Base-by-base conservation (phyloP, 2,329 filamentous ascomycete genomes). In the Fusarium falciforme region DNA sequence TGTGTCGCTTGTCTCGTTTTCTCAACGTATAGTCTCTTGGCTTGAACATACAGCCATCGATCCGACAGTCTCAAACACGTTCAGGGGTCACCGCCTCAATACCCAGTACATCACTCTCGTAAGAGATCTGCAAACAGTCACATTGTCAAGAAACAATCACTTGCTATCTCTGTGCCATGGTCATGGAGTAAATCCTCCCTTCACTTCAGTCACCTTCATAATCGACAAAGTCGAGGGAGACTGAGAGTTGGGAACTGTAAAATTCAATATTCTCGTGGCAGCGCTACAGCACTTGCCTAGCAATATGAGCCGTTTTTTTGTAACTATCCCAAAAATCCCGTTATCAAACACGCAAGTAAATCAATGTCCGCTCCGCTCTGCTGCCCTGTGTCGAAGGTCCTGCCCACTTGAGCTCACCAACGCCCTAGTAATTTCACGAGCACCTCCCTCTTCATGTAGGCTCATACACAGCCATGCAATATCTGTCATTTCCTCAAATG, bases 351-450 rank as follows among this genome's bases (percentile, higher is more conserved):
- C 77, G 66, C 77, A 70, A 71, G 68, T 62, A 77, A 66, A 64
- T 20, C 67, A 73, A 29, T 70, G 61, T 66, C 67, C 73, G 77
- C 77, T 76, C 61, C 27, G 61, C 47, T 62, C 72, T 72, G 66
- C 64, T 63, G 71, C 61, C 69, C 57, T 59, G 59, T 75, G 71
- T 74, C 67, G 69, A 73, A 76, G 76, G 75, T 76, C 69, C 68
- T 72, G 77, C 77, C 75, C 76, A 79, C 77, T 79, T 79, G 76
- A 77, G 77, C 77, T 79, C 77, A 66, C 66, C 76, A 77, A 79
- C 77, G 77, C 77, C 77, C 77, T 73, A 74, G 60, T 66, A 70
- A 73, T 72, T 66, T 70, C 75, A 79, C 75, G 70, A 77, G 70
- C 67, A 71, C 75, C 73, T 75, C 73, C 68, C 57, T 36, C 57